Conservation (phyloP, 2,329 filamentous ascomycete species). For the Colletotrichum gloeosporioides region DNA sequence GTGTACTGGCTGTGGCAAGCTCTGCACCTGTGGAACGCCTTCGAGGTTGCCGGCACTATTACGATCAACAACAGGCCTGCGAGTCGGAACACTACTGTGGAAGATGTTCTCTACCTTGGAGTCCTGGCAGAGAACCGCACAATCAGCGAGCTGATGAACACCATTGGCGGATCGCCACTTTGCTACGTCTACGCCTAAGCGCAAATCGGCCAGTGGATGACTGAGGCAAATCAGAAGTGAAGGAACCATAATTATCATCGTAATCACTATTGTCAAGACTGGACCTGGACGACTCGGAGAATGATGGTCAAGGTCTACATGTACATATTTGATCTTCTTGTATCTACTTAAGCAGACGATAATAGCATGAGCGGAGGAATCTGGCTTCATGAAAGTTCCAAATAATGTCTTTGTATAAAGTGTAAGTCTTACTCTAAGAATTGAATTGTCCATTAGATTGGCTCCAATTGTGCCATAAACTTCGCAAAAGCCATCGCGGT, state of each 20-base stretch:
- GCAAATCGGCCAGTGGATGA: neutral
- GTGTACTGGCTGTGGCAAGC: constrained; percentile 32
- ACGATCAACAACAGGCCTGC: constrained; percentile 25
- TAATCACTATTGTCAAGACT: neutral
- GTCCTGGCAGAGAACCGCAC: constrained; percentile 25
- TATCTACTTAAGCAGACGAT: neutral
- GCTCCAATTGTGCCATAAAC: neutral
- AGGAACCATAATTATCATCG: neutral
- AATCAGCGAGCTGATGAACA: constrained; percentile 38
- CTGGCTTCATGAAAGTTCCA: neutral
- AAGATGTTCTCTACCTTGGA: constrained; percentile 32
- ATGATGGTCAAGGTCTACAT: neutral
- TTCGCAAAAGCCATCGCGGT: neutral
- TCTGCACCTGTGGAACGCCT: constrained; percentile 24
- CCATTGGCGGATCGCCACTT: constrained; percentile 33
- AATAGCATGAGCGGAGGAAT: neutral
- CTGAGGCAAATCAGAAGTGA: neutral
- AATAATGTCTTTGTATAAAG: neutral
- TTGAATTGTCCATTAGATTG: neutral
- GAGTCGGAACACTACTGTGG: constrained; percentile 22
- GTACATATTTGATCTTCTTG: neutral
- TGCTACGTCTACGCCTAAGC: constrained; percentile 35
- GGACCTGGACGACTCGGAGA: neutral
- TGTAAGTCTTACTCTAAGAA: neutral
- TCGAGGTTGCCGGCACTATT: constrained; percentile 23